Evolutionary conservation across 768 basidiomycete species (phyloP).

Genomic region (Leccinum imitatum): DNA sequence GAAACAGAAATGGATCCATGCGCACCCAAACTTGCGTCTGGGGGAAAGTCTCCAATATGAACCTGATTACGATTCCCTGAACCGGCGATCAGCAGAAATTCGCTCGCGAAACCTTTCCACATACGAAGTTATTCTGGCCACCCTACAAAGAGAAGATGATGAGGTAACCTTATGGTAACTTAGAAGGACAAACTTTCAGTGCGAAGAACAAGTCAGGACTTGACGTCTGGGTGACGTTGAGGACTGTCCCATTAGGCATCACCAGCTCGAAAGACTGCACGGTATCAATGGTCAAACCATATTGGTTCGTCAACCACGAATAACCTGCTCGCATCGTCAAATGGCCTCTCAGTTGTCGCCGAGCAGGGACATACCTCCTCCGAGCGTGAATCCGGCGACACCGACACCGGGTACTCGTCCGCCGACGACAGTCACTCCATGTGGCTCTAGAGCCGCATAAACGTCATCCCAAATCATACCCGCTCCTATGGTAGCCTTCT

Average conservation of each 20-base stretch:
- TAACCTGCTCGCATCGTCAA: constrained; percentile 5
- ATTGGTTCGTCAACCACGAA: constrained; percentile 56
- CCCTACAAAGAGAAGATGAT: neutral
- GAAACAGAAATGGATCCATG: neutral
- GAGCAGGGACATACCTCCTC: neutral
- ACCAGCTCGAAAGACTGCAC: constrained; percentile 58
- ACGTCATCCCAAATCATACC: neutral
- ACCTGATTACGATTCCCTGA: neutral
- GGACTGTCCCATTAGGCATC: constrained; percentile 41
- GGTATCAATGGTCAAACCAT: constrained; percentile 56
- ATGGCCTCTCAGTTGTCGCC: neutral
- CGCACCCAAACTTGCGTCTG: neutral
- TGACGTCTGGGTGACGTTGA: constrained; percentile 31
- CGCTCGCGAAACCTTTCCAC: neutral
- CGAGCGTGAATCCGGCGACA: neutral
- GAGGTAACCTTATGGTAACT: neutral
- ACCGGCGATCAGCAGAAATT: neutral
- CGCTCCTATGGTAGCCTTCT: neutral
- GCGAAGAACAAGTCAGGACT: constrained; percentile 43
- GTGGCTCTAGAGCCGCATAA: neutral
- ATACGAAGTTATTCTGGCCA: neutral
- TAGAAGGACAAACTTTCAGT: neutral
- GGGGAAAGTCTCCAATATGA: neutral
- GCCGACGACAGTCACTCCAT: neutral
- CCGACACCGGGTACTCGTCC: neutral